Evolutionary conservation across 2,329 filamentous ascomycete species (phyloP), one percentile per base, ranked within the genome.

Genomic region (Fusarium guadeloupense): DNA sequence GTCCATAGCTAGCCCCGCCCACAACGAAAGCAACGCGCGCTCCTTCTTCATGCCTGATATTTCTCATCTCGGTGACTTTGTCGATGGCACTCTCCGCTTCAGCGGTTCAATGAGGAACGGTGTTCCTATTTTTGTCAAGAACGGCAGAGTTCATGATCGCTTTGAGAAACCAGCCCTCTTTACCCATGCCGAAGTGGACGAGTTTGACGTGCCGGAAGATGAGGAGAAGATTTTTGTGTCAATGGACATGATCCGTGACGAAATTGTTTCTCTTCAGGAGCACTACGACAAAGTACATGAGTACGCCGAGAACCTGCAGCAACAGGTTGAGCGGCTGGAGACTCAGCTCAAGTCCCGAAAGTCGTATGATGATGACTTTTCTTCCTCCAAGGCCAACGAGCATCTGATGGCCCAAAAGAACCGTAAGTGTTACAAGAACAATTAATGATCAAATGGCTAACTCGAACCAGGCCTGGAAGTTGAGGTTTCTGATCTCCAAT

Each of bases 171-270:
- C 75, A 8, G 69, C 74, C 3, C 68, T 61, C 4, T 66, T 54
- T 9, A 59, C 76, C 13, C 81, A 85, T 55, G 80, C 76, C 33
- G 76, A 81, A 23, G 75, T 85, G n/a, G 81, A 83, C 49, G 79
- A 75, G 8, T 69, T 85, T 17, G 75, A 79, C 41, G 73, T 85
- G 9, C 79, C 82, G 4, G 76, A 81, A 50, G 83, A 84, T 37
- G 83, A 85, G 63, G 80, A 84, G 69, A 80, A 81, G 62, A 85
- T 85, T 25, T 85, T 85, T 59, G 83, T 86, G 34, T 86, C 83
- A 9, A 79, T 85, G 77, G 83, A 85, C 81, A 85, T 85, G 80
- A 84, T 86, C 74, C 81, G 83, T 33, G 80, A 84, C 35, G 83
- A 86, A 68, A 83, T 85, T 37, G 71, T 82, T 45, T 81, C 80